Evolutionary conservation across 148 eudicot species (phyloP).

Genomic region (Persicaria tinctoria): DNA sequence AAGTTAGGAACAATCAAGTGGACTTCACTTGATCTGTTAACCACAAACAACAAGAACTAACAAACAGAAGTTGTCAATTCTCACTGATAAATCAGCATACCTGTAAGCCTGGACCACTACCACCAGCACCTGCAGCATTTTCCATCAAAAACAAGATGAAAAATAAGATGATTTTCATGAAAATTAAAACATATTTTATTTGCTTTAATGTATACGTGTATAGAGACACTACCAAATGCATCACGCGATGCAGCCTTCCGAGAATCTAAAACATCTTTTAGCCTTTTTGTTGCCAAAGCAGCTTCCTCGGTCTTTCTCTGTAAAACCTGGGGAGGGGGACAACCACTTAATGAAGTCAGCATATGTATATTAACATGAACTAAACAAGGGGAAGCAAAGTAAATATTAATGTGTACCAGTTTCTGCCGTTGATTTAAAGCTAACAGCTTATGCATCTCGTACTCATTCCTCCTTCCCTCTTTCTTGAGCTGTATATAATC

Average conservation of each 20-base stretch:
- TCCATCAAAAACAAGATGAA: not conserved
- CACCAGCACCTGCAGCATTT: constrained; percentile 33
- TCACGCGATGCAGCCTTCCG: constrained; percentile 77
- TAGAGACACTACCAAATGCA: constrained; percentile 25
- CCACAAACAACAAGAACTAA: not conserved
- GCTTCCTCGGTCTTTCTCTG: constrained; percentile 99
- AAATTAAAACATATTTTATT: not conserved
- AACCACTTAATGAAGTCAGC: not conserved
- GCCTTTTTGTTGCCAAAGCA: constrained; percentile 77
- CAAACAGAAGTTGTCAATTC: not conserved
- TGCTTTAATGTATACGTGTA: constrained; percentile 8
- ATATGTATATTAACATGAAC: not conserved
- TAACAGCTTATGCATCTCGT: constrained; percentile 92
- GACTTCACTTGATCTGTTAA: too few relatives aligned
- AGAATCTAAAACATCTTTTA: constrained; percentile 83
- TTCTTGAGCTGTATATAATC: constrained; percentile 73
- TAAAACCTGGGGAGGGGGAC: constrained; percentile 46
- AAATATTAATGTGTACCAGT: constrained; percentile 36
- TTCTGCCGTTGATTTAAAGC: constrained; percentile 97
- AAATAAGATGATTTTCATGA: not conserved
- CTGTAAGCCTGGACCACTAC: constrained; percentile 66
- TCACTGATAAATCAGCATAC: constrained; percentile 24
- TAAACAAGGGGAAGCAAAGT: not conserved
- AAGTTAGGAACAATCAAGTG: not conserved
- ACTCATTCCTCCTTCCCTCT: constrained; percentile 96